Percentiles rank a stretch among this genome's conserved stretches.
Evolutionary conservation across 192 early-diverging fungal species (phyloP).

Genomic region (Coemansia umbellata): DNA sequence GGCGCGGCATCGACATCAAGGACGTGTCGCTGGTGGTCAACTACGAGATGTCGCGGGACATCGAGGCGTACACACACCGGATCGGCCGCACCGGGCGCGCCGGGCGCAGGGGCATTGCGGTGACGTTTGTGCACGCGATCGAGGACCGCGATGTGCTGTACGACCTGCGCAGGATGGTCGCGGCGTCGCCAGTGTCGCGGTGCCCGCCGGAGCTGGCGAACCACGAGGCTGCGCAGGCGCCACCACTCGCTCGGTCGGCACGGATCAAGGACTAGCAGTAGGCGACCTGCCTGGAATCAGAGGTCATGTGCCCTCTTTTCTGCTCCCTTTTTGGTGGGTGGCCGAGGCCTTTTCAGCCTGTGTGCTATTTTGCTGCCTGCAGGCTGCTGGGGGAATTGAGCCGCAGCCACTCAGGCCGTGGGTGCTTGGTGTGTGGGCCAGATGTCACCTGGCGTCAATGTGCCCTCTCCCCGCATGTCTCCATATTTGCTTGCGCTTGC

Average conservation of each 20-base stretch:
- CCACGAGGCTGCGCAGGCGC: slow-evolving; percentile 82
- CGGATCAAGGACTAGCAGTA: no score
- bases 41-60: slow-evolving; percentile 97
- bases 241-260: slow-evolving; percentile 47
- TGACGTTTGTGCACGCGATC: slow-evolving; percentile 75
- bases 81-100: slow-evolving; percentile 98
- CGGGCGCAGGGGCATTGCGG: slow-evolving; percentile 83
- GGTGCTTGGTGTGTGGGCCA: no score
- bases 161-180: slow-evolving; percentile 66
- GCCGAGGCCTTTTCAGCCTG: no score
- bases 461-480: no score
- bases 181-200: slow-evolving; percentile 70
- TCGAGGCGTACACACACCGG: slow-evolving; percentile 98
- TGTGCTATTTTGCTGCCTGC: no score
- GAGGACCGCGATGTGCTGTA: slow-evolving; percentile 87
- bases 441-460: no score
- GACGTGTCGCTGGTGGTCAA: slow-evolving; percentile 96
- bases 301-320: no score
- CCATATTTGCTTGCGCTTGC: no score
- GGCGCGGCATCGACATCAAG: slow-evolving; percentile 98
- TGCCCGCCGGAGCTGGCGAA: slow-evolving; percentile 81
- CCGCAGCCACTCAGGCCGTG: no score
- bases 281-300: no score
- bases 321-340: no score
- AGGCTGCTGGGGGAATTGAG: no score